A percentile compares a stretch with the other conserved stretches of the same genome.
These are phyloP conservation scores for Porphyra umbilicalis DNA, from an alignment of 31 red algal genomes.

Conservation along the genomic window DNA sequence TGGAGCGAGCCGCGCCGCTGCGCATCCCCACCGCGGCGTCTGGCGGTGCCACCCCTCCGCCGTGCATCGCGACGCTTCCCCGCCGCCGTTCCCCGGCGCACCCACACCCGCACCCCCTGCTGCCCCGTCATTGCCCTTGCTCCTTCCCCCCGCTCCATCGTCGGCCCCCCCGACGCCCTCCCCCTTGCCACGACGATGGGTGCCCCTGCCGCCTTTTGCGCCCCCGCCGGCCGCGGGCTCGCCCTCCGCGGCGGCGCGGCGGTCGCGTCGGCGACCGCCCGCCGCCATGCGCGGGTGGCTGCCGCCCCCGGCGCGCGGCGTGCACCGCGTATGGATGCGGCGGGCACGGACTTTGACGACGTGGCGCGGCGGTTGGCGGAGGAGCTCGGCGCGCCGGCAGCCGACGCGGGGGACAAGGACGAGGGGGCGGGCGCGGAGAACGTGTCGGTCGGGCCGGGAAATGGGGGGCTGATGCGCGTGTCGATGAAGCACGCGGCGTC, in stretches of 20 bases:
- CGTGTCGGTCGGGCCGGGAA: slow-evolving; percentile 40
- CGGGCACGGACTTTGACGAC: slow-evolving; percentile 50
- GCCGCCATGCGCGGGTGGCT: slow-evolving; percentile 1
- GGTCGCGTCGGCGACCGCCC: not conserved
- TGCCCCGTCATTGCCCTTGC: not conserved
- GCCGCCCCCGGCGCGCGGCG: not conserved
- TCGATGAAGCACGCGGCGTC: slow-evolving; percentile 53
- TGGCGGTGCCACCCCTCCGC: no score
- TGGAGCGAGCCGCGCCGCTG: no score
- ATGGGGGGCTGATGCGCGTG: slow-evolving; percentile 68
- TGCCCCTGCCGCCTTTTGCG: not conserved
- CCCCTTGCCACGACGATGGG: not conserved
- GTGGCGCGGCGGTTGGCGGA: slow-evolving; percentile 51
- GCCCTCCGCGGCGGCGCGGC: not conserved
- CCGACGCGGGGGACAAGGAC: slow-evolving; percentile 17
- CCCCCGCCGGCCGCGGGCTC: not conserved
- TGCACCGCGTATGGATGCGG: slow-evolving; percentile 6
- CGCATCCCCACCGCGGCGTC: no score
- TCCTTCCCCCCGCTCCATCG: not conserved
- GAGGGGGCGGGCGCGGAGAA: slow-evolving; percentile 42
- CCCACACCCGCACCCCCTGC: not conserved
- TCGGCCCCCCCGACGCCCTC: not conserved
- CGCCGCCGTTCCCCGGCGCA: slow-evolving; percentile 3
- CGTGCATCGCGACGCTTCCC: no score
- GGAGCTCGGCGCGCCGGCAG: slow-evolving; percentile 33